phyloP scores from a whole-genome alignment of 2,329 filamentous ascomycete species.

The Curvularia eragrostidis region DNA sequence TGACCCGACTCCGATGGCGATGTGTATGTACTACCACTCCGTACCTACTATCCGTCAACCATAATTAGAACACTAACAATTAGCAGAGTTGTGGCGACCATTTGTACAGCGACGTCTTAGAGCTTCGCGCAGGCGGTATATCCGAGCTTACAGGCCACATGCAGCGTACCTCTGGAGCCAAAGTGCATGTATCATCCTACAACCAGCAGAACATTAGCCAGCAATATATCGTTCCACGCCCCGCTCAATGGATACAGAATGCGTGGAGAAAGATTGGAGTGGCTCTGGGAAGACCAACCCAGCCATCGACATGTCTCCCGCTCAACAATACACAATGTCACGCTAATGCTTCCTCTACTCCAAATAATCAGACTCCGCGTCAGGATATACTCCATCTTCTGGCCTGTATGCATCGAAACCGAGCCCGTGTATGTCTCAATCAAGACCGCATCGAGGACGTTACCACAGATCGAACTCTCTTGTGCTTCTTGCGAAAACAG shows the following conservation, averaged over 20 bases:
- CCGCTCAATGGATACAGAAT: conserved; percentile 12
- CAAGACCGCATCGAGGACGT: conserved; percentile 29
- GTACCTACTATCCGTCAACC: not conserved
- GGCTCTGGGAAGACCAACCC: not conserved
- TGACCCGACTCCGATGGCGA: conserved; percentile 26
- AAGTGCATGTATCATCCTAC: conserved; percentile 6
- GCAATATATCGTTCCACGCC: conserved; percentile 11
- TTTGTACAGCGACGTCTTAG: conserved; percentile 23
- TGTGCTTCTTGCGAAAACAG: conserved; percentile 26
- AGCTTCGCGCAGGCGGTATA: conserved; percentile 21
- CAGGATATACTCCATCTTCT: conserved; percentile 26
- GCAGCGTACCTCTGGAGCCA: conserved; percentile 13
- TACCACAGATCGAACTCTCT: conserved; percentile 25
- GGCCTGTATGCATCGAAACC: conserved; percentile 26
- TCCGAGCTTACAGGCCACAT: conserved; percentile 13
- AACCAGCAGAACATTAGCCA: conserved; percentile 5
- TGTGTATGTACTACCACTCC: conserved; percentile 23
- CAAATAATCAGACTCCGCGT: not conserved
- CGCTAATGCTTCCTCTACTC: not conserved
- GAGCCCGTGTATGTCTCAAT: conserved; percentile 18
- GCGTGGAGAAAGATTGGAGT: not conserved
- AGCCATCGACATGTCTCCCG: conserved; percentile 7
- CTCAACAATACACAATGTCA: conserved; percentile 14
- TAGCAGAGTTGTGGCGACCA: conserved; percentile 22
- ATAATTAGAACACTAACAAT: conserved; percentile 1